These are phyloP conservation scores for Karstenula rhodostoma DNA, from an alignment of 2,329 filamentous ascomycete species.

Conservation along the genomic window DNA sequence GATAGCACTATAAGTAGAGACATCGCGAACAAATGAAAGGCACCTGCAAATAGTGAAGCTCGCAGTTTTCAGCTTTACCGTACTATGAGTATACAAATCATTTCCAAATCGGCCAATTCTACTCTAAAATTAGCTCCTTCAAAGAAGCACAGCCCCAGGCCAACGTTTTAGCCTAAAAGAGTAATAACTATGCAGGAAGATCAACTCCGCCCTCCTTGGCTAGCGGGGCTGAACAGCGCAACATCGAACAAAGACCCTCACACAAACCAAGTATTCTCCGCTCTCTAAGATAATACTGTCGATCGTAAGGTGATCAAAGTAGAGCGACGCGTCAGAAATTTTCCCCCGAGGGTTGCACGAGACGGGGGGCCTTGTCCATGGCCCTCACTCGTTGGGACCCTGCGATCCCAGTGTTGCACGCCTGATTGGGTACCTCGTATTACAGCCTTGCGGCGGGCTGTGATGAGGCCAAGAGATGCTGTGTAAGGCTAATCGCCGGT, in stretches of 20 bases:
- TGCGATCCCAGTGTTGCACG: background rate
- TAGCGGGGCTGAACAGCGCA: slow-evolving; percentile 4
- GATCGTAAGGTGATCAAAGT: background rate
- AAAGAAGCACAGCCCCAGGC: background rate
- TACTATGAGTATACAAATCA: too few relatives aligned
- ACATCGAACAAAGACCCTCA: background rate
- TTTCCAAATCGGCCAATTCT: background rate
- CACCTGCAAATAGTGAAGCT: too few relatives aligned
- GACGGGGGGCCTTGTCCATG: background rate
- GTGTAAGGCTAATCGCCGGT: slow-evolving; percentile 3
- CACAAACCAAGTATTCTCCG: background rate
- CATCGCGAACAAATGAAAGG: too few relatives aligned
- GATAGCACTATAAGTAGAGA: too few relatives aligned
- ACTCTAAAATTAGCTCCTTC: too few relatives aligned
- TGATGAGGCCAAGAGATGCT: slow-evolving; percentile 8
- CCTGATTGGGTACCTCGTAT: background rate
- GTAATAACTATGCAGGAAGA: background rate
- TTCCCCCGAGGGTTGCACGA: background rate
- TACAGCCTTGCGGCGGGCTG: background rate
- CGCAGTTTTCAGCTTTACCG: too few relatives aligned
- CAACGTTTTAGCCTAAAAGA: background rate
- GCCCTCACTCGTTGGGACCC: background rate
- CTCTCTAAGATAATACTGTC: too few relatives aligned
- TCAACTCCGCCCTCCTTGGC: slow-evolving; percentile 3
- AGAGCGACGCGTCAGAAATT: background rate